phyloP scores from a whole-genome alignment of 176 grass and related monocot genomes.

The Juncus inflexus region DNA sequence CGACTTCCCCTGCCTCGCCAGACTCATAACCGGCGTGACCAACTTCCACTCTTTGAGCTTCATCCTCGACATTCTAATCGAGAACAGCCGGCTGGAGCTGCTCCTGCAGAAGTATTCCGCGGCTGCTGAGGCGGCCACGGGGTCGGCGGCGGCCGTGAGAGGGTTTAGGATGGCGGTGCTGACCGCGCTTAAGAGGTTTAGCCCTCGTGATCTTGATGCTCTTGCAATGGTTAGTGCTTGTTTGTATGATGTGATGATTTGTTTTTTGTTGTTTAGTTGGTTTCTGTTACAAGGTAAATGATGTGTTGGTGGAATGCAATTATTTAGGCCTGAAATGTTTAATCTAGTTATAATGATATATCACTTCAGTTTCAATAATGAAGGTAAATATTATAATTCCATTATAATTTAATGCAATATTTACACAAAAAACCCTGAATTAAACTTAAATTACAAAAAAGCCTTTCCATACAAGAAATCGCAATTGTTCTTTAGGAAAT shows the following conservation, averaged over 20 bases:
- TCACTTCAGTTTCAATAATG: too few species aligned
- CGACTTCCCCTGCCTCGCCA: conserved; percentile 33
- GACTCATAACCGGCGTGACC: conserved; percentile 87
- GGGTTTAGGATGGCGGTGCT: conserved; percentile 94
- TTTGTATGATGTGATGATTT: neutral
- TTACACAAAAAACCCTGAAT: too few species aligned
- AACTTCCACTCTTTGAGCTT: conserved; percentile 97
- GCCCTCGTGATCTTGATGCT: conserved; percentile 60
- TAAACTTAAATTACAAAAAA: too few species aligned
- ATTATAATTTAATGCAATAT: too few species aligned
- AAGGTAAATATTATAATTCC: too few species aligned
- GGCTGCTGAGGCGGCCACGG: conserved; percentile 67
- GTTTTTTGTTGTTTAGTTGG: conserved; percentile 6
- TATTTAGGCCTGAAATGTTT: too few species aligned
- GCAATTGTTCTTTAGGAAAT: too few species aligned
- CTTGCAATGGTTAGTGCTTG: conserved; percentile 64
- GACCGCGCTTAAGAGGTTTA: conserved; percentile 78
- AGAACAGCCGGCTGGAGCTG: conserved; percentile 78
- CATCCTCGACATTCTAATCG: conserved; percentile 93
- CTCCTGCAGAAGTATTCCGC: conserved; percentile 83
- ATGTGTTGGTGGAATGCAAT: too few species aligned
- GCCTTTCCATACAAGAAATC: too few species aligned
- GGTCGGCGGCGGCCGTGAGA: conserved; percentile 60
- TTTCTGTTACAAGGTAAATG: neutral
- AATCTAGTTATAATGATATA: too few species aligned